Conservation (phyloP, 495 filamentous ascomycete species). For the Talaromyces adpressus region DNA sequence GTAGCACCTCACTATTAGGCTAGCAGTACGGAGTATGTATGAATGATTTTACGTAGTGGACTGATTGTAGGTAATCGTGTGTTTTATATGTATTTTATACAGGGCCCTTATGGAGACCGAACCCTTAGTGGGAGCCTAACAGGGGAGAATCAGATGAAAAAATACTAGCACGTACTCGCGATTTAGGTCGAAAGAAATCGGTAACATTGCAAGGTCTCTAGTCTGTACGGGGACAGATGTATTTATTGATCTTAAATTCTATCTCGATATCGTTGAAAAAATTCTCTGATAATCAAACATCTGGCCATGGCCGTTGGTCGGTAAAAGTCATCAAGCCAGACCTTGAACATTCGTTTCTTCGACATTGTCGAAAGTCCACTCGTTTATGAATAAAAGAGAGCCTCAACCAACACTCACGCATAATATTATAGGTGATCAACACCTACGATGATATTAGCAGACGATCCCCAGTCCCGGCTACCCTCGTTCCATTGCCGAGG, state of each 20-base stretch:
- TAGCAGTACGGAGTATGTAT: not conserved
- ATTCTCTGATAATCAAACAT: not conserved
- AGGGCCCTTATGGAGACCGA: not conserved
- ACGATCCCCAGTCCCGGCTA: conserved; percentile 5
- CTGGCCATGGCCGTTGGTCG: not conserved
- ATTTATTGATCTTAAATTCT: not conserved
- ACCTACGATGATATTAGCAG: not conserved
- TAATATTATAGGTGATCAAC: not conserved
- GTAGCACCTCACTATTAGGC: not conserved
- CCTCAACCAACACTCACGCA: not conserved
- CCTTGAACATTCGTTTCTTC: not conserved
- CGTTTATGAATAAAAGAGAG: not conserved
- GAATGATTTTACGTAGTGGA: not conserved
- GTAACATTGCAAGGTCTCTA: not conserved
- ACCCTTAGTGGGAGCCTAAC: not conserved
- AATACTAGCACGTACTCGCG: not conserved
- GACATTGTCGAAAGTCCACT: not conserved
- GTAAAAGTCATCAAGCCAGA: not conserved
- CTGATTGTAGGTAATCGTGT: not conserved
- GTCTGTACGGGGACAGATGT: not conserved
- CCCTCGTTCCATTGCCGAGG: conserved; percentile 16
- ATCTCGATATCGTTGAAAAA: not conserved
- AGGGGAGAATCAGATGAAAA: not conserved
- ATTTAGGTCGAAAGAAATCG: not conserved
- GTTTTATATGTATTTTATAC: not conserved